phyloP scores from a whole-genome alignment of 768 basidiomycete species.

The Lactarius quietus region DNA sequence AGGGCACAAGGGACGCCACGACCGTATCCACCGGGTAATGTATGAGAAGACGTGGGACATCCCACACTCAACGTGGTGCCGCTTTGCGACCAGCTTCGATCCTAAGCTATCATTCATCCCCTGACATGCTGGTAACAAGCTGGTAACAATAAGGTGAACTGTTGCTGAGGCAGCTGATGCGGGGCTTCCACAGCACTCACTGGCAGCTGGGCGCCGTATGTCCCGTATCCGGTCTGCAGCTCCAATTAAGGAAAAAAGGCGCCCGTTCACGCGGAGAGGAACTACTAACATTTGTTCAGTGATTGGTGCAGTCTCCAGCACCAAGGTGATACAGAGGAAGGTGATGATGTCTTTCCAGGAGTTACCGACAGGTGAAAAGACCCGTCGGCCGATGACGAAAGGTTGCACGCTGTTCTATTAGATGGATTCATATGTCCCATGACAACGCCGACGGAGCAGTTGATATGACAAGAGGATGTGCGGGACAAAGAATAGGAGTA shows the following conservation, averaged over 20 bases:
- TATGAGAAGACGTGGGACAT: neutral
- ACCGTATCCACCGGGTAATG: neutral
- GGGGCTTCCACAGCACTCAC: neutral
- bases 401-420: neutral
- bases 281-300: neutral
- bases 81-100: neutral
- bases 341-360: neutral
- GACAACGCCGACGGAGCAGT: neutral
- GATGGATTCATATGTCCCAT: neutral
- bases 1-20: neutral
- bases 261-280: neutral
- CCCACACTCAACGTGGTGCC: neutral
- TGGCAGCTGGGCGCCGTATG: neutral
- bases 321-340: neutral
- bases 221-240: neutral
- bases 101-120: neutral
- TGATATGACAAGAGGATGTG: neutral
- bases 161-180: neutral
- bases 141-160: neutral
- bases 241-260: neutral
- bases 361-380: neutral
- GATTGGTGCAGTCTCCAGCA: neutral
- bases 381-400: neutral
- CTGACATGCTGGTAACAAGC: neutral
- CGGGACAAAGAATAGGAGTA: neutral